These are phyloP conservation scores for Gleditsia sinensis DNA, from an alignment of 306 rosid species.

Conservation along the genomic window DNA sequence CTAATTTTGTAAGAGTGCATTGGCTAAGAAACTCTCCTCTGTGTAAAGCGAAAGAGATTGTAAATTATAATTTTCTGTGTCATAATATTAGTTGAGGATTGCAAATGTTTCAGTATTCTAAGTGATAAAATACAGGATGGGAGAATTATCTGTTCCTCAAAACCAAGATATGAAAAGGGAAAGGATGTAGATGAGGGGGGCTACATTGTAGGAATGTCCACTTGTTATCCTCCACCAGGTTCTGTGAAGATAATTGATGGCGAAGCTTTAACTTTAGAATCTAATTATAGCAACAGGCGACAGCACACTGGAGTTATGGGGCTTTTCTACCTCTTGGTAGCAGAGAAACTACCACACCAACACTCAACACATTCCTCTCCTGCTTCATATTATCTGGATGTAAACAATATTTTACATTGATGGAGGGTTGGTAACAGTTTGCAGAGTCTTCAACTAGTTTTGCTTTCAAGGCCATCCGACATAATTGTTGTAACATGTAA, in stretches of 20 bases:
- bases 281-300: constrained; percentile 39
- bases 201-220: constrained; percentile 42
- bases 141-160: constrained; percentile 49
- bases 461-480: no score
- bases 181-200: constrained; percentile 52
- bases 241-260: constrained; percentile 49
- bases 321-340: constrained; percentile 51
- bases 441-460: no score
- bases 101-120: not conserved
- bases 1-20: no score
- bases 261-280: constrained; percentile 43
- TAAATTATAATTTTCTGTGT: not conserved
- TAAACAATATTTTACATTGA: not conserved
- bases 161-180: constrained; percentile 52
- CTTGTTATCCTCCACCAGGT: constrained; percentile 45
- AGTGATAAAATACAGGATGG: constrained; percentile 44
- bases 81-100: not conserved
- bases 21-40: no score
- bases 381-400: not conserved
- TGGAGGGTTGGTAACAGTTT: not conserved
- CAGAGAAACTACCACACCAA: constrained; percentile 42
- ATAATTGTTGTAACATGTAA: no score
- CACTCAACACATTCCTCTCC: constrained; percentile 1
- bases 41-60: not conserved
- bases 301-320: constrained; percentile 64